Percentiles rank a stretch among this genome's conserved stretches.
Conservation (phyloP, 306 rosid genomes). For the Rosa persica region DNA sequence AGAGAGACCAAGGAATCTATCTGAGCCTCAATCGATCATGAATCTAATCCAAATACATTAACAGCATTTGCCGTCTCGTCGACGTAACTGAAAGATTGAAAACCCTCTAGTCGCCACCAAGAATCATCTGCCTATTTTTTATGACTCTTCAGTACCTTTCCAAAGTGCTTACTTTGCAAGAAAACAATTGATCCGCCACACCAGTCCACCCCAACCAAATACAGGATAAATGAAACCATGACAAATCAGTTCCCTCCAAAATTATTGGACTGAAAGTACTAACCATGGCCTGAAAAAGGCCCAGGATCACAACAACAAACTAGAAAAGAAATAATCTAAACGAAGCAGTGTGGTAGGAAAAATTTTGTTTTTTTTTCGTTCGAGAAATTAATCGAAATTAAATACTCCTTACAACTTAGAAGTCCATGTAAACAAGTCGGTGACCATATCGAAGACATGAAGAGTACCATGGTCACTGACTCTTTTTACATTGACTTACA, state of each 20-base stretch:
- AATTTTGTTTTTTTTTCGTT: background rate
- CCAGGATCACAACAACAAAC: background rate
- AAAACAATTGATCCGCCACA: background rate
- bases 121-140: background rate
- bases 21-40: background rate
- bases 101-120: background rate
- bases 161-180: background rate
- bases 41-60: background rate
- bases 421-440: too few species aligned
- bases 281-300: background rate
- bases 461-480: too few species aligned
- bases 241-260: background rate
- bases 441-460: background rate
- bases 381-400: background rate
- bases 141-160: background rate
- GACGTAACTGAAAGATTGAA: constrained; percentile 9
- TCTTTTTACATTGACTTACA: too few species aligned
- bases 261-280: background rate
- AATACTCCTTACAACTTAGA: background rate
- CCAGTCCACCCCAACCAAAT: background rate
- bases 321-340: background rate
- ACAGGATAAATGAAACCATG: background rate
- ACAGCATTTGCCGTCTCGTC: background rate
- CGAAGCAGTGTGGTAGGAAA: background rate
- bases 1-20: background rate